Percentiles rank a stretch among this genome's conserved stretches.
Evolutionary conservation across 805 yeast genomes (phyloP).

Genomic region (Saturnispora serradocipensis): DNA sequence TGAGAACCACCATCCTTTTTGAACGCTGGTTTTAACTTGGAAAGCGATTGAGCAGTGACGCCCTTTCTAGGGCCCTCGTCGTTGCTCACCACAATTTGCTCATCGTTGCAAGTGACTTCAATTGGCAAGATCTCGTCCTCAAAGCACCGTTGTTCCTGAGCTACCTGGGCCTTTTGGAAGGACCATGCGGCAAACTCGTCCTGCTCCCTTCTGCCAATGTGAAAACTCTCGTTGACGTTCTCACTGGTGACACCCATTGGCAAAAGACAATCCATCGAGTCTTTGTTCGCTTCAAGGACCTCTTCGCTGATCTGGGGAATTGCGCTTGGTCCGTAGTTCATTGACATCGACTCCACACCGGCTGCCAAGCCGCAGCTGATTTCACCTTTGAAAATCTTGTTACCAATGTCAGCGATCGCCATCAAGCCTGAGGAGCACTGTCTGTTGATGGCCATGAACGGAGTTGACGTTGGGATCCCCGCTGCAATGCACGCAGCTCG

Average conservation of each 20-base stretch:
- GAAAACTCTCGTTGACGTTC: slow-evolving; percentile 66
- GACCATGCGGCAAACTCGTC: slow-evolving; percentile 87
- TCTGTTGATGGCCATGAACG: slow-evolving; percentile 80
- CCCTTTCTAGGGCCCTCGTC: slow-evolving; percentile 83
- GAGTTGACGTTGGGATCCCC: slow-evolving; percentile 73
- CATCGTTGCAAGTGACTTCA: slow-evolving; percentile 49
- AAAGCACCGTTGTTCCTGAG: slow-evolving; percentile 65
- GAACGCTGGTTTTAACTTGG: slow-evolving; percentile 81
- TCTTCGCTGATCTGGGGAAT: slow-evolving; percentile 49
- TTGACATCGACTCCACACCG: slow-evolving; percentile 94
- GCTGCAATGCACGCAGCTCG: slow-evolving; percentile 88
- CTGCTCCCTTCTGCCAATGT: slow-evolving; percentile 60
- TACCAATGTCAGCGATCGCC: slow-evolving; percentile 84
- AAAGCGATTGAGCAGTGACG: slow-evolving; percentile 69
- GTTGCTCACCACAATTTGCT: slow-evolving; percentile 23
- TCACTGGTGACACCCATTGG: slow-evolving; percentile 98
- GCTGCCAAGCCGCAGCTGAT: slow-evolving; percentile 85
- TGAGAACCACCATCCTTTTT: slow-evolving; percentile 75
- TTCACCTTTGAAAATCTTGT: slow-evolving; percentile 79
- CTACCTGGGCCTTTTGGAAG: slow-evolving; percentile 73
- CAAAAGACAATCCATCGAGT: slow-evolving; percentile 67
- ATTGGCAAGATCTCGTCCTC: slow-evolving; percentile 85
- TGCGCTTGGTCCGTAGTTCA: slow-evolving; percentile 74
- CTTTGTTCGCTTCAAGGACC: slow-evolving; percentile 33
- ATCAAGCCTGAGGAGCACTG: slow-evolving; percentile 93